phyloP scores from a whole-genome alignment of 1,284 basidiomycete species.

The Athelia sp. region DNA sequence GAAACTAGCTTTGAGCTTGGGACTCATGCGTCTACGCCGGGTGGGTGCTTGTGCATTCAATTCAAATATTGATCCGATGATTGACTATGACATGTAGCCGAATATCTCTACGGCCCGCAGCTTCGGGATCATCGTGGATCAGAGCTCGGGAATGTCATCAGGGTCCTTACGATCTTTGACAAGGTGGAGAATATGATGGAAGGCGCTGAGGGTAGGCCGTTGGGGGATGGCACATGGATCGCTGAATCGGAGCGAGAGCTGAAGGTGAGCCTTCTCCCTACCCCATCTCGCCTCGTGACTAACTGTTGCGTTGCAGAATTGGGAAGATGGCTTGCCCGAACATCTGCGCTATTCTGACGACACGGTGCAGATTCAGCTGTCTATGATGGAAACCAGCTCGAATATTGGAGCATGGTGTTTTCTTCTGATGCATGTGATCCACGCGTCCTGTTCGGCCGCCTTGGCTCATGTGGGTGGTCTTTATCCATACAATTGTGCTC shows the following conservation, averaged over 20 bases:
- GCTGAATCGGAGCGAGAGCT: conserved; percentile 34
- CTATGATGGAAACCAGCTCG: conserved; percentile 72
- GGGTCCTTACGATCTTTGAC: conserved; percentile 57
- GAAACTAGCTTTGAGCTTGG: conserved; percentile 73
- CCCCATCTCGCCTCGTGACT: no score
- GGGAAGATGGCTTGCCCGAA: conserved; percentile 59
- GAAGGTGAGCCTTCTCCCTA: conserved; percentile 26
- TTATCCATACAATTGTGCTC: conserved; percentile 1
- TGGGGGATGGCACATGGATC: conserved; percentile 15
- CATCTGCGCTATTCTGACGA: conserved; percentile 64
- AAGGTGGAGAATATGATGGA: conserved; percentile 43
- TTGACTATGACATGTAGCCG: conserved; percentile 38
- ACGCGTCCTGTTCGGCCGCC: conserved; percentile 62
- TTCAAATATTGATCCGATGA: no score
- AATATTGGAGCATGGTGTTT: conserved; percentile 76
- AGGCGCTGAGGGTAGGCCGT: neutral
- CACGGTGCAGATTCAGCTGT: conserved; percentile 60
- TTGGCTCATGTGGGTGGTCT: conserved; percentile 49
- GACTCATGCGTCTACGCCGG: conserved; percentile 53
- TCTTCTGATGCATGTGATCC: conserved; percentile 64
- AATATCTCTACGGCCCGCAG: conserved; percentile 59
- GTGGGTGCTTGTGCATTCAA: conserved; percentile 40
- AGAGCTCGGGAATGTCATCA: conserved; percentile 69
- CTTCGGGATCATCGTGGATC: conserved; percentile 57
- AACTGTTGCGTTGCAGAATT: conserved; percentile 37